Percentiles rank a stretch among this genome's conserved stretches.
phyloP scores from a whole-genome alignment of 73 alveolate species.

The Tetrahymena elliotti region DNA sequence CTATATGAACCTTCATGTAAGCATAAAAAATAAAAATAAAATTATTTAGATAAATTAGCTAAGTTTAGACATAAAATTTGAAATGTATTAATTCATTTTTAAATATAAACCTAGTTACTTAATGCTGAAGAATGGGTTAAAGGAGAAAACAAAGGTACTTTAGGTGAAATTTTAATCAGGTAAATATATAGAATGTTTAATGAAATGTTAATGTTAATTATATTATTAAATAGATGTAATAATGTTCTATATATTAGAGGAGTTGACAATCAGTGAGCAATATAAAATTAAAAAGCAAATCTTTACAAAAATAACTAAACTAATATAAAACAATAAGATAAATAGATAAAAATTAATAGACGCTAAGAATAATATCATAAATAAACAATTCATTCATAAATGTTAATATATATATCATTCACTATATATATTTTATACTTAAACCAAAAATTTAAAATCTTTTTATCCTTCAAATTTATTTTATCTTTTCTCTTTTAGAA shows the following conservation, averaged over 20 bases:
- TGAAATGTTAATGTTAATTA: background rate
- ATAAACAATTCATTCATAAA: background rate
- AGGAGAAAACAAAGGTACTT: conserved; percentile 49
- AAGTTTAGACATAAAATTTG: too few relatives aligned
- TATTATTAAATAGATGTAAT: conserved; percentile 36
- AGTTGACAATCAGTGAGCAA: background rate
- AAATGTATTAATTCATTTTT: background rate
- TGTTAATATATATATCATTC: background rate
- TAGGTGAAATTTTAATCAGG: conserved; percentile 51
- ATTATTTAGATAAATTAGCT: background rate
- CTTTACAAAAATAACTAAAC: background rate
- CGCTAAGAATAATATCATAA: background rate
- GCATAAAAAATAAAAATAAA: background rate
- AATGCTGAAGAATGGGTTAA: conserved; percentile 55
- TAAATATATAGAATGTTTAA: background rate
- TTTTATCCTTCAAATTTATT: too few relatives aligned
- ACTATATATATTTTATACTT: too few relatives aligned
- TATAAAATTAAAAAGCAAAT: background rate
- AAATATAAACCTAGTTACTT: background rate
- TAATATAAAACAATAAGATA: background rate
- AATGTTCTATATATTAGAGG: conserved; percentile 49
- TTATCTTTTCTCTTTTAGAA: too few relatives aligned
- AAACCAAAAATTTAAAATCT: too few relatives aligned
- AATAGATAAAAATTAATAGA: background rate
- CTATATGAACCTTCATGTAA: conserved; percentile 53